Conservation (phyloP, 345 rosid genomes). For the Raphanus sativus region DNA sequence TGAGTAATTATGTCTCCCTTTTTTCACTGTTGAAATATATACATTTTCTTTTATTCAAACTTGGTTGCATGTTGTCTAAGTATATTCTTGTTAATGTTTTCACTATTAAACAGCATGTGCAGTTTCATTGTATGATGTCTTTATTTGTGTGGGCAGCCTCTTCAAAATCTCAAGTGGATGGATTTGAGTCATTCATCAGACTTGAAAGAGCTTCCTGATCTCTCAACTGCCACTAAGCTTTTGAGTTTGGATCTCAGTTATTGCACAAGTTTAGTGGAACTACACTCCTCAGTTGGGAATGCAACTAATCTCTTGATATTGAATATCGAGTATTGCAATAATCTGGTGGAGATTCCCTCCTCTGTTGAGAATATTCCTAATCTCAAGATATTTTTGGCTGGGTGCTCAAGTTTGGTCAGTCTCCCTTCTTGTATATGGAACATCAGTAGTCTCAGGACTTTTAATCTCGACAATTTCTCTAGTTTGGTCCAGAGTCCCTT, state of each 20-base stretch:
- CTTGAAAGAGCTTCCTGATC: neutral
- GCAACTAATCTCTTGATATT: neutral
- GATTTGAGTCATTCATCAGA: neutral
- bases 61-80: neutral
- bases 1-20: neutral
- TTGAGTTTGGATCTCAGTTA: neutral
- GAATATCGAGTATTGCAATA: neutral
- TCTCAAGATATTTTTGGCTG: neutral
- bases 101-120: neutral
- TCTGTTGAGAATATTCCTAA: neutral
- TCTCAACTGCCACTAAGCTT: neutral
- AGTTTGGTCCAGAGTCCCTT: neutral
- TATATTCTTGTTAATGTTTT: neutral
- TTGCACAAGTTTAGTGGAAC: neutral
- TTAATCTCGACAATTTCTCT: neutral
- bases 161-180: neutral
- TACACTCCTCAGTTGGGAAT: neutral
- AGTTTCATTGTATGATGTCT: neutral
- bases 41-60: neutral
- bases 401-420: neutral
- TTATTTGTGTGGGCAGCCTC: neutral
- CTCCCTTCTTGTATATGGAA: neutral
- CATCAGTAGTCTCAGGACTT: neutral
- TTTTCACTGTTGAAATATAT: too few species aligned
- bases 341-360: neutral